phyloP scores from a whole-genome alignment of 306 rosid species.

The Elaeagnus macrophylla region DNA sequence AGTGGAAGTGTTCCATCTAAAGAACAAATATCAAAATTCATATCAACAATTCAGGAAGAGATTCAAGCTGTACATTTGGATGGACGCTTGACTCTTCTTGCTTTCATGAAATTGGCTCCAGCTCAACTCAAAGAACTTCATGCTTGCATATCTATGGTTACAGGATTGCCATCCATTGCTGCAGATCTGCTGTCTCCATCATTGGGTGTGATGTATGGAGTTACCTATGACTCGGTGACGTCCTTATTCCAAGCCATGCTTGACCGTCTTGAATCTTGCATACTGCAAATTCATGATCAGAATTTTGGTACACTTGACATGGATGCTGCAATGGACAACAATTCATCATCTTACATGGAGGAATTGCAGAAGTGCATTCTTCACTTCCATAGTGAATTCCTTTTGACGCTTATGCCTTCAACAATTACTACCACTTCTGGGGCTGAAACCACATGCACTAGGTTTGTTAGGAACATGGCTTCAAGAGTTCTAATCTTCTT shows the following conservation, averaged over 20 bases:
- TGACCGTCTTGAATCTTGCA: constrained; percentile 87
- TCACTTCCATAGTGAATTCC: constrained; percentile 86
- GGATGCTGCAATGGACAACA: constrained; percentile 96
- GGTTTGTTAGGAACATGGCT: constrained; percentile 93
- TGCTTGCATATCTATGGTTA: constrained; percentile 50
- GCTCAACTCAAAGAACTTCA: constrained; percentile 92
- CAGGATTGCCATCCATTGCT: constrained; percentile 79
- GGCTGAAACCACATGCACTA: constrained; percentile 76
- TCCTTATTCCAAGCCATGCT: constrained; percentile 93
- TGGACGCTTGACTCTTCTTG: constrained; percentile 90
- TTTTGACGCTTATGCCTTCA: constrained; percentile 68
- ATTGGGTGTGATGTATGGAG: constrained; percentile 76
- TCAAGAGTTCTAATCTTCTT: constrained; percentile 85
- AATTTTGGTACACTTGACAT: constrained; percentile 69
- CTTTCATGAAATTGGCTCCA: constrained; percentile 81
- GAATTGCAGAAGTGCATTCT: constrained; percentile 86
- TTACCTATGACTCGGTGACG: constrained; percentile 90
- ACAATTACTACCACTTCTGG: constrained; percentile 32
- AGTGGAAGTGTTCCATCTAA: constrained; percentile 93
- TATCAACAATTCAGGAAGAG: constrained; percentile 86
- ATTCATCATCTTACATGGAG: constrained; percentile 95
- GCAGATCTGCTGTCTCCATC: constrained; percentile 84
- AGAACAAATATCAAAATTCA: constrained; percentile 77
- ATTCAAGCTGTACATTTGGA: constrained; percentile 91
- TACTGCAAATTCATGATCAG: constrained; percentile 89